Evolutionary conservation across 202 grass and related monocot genomes (phyloP).

Genomic region (Sporobolus alterniflorus): DNA sequence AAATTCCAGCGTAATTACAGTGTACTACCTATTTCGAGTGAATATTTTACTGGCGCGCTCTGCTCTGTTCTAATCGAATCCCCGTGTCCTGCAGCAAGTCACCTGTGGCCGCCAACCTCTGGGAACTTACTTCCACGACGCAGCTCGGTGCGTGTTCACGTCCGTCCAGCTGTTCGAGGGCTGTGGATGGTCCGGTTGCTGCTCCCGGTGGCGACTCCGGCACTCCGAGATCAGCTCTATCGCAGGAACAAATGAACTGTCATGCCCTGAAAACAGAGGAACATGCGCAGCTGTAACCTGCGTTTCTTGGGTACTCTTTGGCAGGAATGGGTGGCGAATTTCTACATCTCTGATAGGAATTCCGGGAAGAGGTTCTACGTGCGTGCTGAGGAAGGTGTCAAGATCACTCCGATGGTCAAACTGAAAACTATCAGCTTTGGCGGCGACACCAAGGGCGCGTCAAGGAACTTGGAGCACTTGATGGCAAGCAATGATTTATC

Average conservation of each 20-base stretch:
- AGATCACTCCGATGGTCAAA: conserved; percentile 58
- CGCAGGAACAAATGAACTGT: not conserved
- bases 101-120: conserved; percentile 71
- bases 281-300: not conserved
- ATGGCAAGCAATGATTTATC: conserved; percentile 48
- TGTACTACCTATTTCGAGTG: not conserved
- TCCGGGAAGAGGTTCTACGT: conserved; percentile 84
- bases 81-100: conserved; percentile 69
- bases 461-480: conserved; percentile 53
- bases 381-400: conserved; percentile 59
- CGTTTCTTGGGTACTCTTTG: not conserved
- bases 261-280: not conserved
- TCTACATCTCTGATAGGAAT: conserved; percentile 82
- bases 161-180: conserved; percentile 61
- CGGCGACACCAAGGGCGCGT: conserved; percentile 33
- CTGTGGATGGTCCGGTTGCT: conserved; percentile 44
- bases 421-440: conserved; percentile 41
- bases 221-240: conserved; percentile 58
- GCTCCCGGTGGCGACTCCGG: conserved; percentile 55
- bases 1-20: not conserved
- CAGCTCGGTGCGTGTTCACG: conserved; percentile 78
- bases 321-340: conserved; percentile 69
- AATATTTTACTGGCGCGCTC: not conserved
- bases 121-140: conserved; percentile 56
- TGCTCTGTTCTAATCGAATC: conserved; percentile 1